Evolutionary conservation across 805 yeast species (phyloP), one percentile per base, ranked within the genome.

Genomic region (Starmerella sp.): DNA sequence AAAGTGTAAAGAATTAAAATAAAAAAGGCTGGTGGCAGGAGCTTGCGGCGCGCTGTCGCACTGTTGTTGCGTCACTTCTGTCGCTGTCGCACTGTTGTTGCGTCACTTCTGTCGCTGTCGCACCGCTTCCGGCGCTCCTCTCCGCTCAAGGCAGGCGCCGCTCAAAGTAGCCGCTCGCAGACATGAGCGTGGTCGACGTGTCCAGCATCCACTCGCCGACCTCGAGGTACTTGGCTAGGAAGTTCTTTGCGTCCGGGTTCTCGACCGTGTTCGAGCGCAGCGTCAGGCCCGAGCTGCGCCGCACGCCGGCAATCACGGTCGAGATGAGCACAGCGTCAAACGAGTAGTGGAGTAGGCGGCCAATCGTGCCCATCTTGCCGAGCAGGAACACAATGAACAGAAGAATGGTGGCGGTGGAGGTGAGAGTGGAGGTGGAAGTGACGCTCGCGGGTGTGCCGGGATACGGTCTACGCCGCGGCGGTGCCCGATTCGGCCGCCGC

Each of bases 201-300:
- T 89, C 96, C 60, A 83, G 81, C 2, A 84, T 71, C 68, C 81
- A 80, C 65, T 93, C 98, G n/a, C 98, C 98, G 32, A 83, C 66
- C 52, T 81, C 84, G 59, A 93, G 75, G 66, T 90, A 93, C 65
- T 80, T 83, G 37, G 72, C 71, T 5, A 83, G 73, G 62, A 66
- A 64, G 29, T 62, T 57, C 55, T 65, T 62, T 32, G 76, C 69
- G 55, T 76, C 80, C 28, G 65, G 63, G 41, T 82, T 75, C 17
- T 80, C 79, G 53, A 80, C 73, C 51, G 69, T 66, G 35, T 72
- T 64, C 7, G 82, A 73, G 66, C 79, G 74, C 68, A 81, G 67
- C 57, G 77, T 77, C 48, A 82, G 73, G 0, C 97, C 97, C 0
- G 96, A 85, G 58, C 86, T 82, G 58, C 88, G 77, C 66, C 87